Evolutionary conservation across 768 basidiomycete genomes (phyloP).

Genomic region (Hygrocybe punicea): DNA sequence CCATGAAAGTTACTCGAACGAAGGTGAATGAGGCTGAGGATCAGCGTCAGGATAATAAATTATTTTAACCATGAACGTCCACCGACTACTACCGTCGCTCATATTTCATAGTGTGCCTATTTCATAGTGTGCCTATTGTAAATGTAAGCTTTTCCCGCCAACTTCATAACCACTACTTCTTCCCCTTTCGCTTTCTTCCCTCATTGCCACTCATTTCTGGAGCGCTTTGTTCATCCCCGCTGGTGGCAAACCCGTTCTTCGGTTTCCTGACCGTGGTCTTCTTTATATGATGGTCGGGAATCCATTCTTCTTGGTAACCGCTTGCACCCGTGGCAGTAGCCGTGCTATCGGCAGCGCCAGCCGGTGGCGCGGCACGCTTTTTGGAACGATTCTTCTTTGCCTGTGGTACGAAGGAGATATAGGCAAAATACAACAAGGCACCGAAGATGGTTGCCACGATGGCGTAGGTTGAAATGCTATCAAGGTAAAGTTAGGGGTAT

Average conservation of each 20-base stretch:
- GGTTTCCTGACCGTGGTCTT: conserved; percentile 55
- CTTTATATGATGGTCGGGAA: conserved; percentile 83
- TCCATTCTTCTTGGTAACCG: conserved; percentile 87
- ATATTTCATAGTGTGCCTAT: neutral
- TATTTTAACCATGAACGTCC: neutral
- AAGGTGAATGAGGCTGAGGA: no score
- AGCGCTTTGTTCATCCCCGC: conserved; percentile 66
- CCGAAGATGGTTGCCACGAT: conserved; percentile 63
- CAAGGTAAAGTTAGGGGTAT: conserved; percentile 2
- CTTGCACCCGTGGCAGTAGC: conserved; percentile 64
- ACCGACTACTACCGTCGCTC: no score
- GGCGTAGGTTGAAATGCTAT: conserved; percentile 64
- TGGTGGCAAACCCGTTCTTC: conserved; percentile 44
- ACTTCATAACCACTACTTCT: conserved; percentile 30
- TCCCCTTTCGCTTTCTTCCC: conserved; percentile 54
- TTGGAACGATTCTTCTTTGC: conserved; percentile 54
- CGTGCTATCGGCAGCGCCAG: conserved; percentile 53
- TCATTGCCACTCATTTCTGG: conserved; percentile 64
- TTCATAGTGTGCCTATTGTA: neutral
- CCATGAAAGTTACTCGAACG: no score
- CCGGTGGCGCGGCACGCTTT: conserved; percentile 40
- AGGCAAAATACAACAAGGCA: conserved; percentile 61
- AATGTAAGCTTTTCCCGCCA: neutral
- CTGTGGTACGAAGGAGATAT: conserved; percentile 61
- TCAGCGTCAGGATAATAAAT: no score